Percentiles rank a stretch among this genome's conserved stretches.
Evolutionary conservation across 2,329 filamentous ascomycete species (phyloP).

Genomic region (Alternaria alternata): DNA sequence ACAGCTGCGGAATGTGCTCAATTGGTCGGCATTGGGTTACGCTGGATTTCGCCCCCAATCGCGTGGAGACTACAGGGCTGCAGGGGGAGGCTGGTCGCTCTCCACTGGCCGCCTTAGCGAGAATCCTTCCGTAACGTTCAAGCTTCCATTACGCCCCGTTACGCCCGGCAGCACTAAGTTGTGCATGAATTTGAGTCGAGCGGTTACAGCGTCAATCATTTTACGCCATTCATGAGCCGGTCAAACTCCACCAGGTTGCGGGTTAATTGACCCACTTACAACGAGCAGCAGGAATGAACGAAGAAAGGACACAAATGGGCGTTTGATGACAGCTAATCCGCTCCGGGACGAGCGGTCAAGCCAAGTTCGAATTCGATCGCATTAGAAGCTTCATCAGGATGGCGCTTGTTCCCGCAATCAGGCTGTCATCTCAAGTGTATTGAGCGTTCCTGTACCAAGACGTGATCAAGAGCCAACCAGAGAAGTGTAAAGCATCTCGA

Average conservation of each 20-base stretch:
- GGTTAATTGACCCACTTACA: conserved; percentile 13
- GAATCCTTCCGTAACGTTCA: conserved; percentile 27
- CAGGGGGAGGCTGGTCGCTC: conserved; percentile 10
- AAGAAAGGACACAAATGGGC: conserved; percentile 16
- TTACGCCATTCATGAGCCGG: not conserved
- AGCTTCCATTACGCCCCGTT: conserved; percentile 28
- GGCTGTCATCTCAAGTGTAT: not conserved
- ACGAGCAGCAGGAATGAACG: conserved; percentile 11
- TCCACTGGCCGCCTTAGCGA: conserved; percentile 25
- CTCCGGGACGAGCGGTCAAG: conserved; percentile 5
- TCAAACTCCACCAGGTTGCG: conserved; percentile 1
- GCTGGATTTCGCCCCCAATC: conserved; percentile 21
- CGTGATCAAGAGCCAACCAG: not conserved
- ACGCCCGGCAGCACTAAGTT: conserved; percentile 19
- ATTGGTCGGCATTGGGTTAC: conserved; percentile 18
- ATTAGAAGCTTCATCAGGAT: conserved; percentile 1
- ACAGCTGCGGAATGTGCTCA: conserved; percentile 16
- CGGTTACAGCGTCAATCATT: conserved; percentile 29
- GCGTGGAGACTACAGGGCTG: conserved; percentile 18
- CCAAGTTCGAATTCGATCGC: not conserved
- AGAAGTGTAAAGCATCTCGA: not conserved
- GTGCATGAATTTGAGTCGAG: conserved; percentile 19
- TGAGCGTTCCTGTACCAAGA: not conserved
- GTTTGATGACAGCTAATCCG: conserved; percentile 31
- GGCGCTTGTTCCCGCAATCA: not conserved